Conservation (phyloP, 768 basidiomycete species). For the Auricularia sp. region DNA sequence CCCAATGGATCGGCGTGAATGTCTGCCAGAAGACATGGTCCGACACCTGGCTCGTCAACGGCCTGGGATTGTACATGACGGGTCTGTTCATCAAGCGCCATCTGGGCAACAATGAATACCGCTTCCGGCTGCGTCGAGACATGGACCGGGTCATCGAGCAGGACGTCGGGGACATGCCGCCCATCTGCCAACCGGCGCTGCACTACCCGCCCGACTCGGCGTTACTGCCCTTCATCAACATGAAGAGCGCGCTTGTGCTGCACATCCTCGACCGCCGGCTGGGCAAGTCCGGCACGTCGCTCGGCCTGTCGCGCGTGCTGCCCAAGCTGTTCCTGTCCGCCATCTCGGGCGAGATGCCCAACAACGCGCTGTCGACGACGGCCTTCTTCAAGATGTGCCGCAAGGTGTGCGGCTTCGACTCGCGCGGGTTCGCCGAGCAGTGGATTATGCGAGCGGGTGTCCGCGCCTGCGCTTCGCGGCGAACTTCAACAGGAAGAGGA, state of each 20-base stretch:
- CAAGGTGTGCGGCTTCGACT: constrained; percentile 87
- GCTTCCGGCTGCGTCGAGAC: constrained; percentile 91
- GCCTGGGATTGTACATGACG: constrained; percentile 82
- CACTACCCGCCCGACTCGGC: constrained; percentile 76
- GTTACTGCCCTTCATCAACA: constrained; percentile 77
- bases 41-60: constrained; percentile 96
- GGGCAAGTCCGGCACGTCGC: constrained; percentile 89
- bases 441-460: constrained; percentile 99
- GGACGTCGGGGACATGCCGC: constrained; percentile 84
- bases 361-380: constrained; percentile 81
- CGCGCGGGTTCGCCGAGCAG: constrained; percentile 89
- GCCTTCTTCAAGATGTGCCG: constrained; percentile 85
- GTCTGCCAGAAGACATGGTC: constrained; percentile 89
- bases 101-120: constrained; percentile 93
- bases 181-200: constrained; percentile 84
- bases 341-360: constrained; percentile 79
- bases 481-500: constrained; percentile 93
- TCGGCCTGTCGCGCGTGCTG: constrained; percentile 87
- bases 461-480: constrained; percentile 85
- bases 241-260: constrained; percentile 92
- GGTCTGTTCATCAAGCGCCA: constrained; percentile 78
- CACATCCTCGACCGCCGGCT: constrained; percentile 91
- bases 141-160: constrained; percentile 84
- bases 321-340: constrained; percentile 93
- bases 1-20: constrained; percentile 95